Conservation (phyloP, 2,329 filamentous ascomycete species). For the Fusarium lateritium region DNA sequence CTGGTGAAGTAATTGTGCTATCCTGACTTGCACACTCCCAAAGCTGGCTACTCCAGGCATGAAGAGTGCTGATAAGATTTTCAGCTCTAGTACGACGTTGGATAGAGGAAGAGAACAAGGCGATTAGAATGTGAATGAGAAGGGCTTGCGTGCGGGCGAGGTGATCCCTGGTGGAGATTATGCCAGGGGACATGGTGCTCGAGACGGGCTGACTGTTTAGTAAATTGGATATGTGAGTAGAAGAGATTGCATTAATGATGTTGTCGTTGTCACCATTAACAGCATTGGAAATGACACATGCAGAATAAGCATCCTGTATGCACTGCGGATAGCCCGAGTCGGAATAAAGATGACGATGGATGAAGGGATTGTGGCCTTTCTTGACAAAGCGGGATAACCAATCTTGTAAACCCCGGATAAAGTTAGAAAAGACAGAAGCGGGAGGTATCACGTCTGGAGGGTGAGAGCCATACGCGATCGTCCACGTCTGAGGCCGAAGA, state of each 20-base stretch:
- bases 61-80: background rate
- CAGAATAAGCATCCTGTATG: background rate
- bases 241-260: background rate
- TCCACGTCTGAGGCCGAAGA: background rate
- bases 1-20: background rate
- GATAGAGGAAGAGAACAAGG: background rate
- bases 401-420: background rate
- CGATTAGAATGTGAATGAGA: constrained; percentile 4
- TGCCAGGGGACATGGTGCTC: rapidly evolving
- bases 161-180: background rate
- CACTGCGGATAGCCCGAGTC: background rate
- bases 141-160: background rate
- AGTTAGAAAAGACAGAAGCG: background rate
- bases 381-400: background rate
- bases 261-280: background rate
- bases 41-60: background rate
- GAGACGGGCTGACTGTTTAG: rapidly evolving
- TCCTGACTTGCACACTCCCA: background rate
- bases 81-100: background rate
- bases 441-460: background rate
- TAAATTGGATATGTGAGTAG: background rate
- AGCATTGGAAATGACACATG: background rate
- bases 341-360: background rate
- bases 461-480: background rate
- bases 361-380: background rate